Percentiles rank a stretch among this genome's conserved stretches.
phyloP scores from a whole-genome alignment of 345 rosid species.

The Corchorus olitorius region DNA sequence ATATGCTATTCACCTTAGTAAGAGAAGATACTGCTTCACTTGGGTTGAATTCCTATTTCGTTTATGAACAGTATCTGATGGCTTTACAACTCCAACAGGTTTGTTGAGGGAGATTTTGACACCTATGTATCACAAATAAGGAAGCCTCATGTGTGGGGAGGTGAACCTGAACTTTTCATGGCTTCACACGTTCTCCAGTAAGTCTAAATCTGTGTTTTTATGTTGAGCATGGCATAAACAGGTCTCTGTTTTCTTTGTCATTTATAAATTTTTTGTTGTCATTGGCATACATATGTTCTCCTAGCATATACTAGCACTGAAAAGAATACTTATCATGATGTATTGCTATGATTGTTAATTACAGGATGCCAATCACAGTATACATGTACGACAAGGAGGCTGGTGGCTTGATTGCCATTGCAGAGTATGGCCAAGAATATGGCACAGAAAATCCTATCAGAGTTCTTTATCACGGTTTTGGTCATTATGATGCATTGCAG shows the following conservation, averaged over 20 bases:
- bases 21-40: neutral
- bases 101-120: slow-evolving; percentile 92
- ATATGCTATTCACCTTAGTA: neutral
- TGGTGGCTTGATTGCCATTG: slow-evolving; percentile 77
- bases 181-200: slow-evolving; percentile 94
- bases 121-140: slow-evolving; percentile 71
- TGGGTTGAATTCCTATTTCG: neutral
- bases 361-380: slow-evolving; percentile 91
- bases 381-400: slow-evolving; percentile 73
- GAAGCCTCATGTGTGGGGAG: slow-evolving; percentile 96
- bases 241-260: neutral
- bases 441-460: slow-evolving; percentile 76
- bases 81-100: slow-evolving; percentile 54
- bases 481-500: slow-evolving; percentile 86
- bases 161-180: slow-evolving; percentile 97
- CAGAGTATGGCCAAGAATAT: slow-evolving; percentile 92
- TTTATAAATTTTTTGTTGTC: neutral
- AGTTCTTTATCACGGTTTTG: slow-evolving; percentile 84
- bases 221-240: neutral
- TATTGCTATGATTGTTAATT: slow-evolving; percentile 16
- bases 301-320: neutral
- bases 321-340: neutral
- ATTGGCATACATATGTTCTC: neutral
- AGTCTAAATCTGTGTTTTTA: neutral
- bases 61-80: slow-evolving; percentile 10